These are phyloP conservation scores for Blastomyces parvus DNA, from an alignment of 2,329 filamentous ascomycete genomes.

Conservation along the genomic window DNA sequence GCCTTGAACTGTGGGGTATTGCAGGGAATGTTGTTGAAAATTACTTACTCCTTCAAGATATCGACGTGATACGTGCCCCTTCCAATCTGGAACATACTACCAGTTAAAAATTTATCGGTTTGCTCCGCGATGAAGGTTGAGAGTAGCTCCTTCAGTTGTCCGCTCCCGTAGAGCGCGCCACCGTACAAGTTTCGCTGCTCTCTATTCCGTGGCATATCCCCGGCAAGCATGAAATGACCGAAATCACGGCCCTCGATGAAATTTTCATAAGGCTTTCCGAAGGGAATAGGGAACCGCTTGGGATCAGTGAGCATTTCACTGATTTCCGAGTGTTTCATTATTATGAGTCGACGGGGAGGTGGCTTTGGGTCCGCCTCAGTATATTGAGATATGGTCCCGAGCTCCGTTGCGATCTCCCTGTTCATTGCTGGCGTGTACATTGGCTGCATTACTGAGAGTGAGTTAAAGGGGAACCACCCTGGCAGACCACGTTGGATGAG, in stretches of 20 bases:
- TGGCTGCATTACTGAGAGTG: slow-evolving; percentile 19
- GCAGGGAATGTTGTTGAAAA: not conserved
- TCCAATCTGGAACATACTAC: slow-evolving; percentile 10
- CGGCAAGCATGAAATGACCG: slow-evolving; percentile 16
- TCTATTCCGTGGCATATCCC: slow-evolving; percentile 12
- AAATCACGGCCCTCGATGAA: slow-evolving; percentile 16
- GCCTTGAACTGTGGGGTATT: not conserved
- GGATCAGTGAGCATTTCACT: slow-evolving; percentile 17
- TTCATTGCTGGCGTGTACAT: slow-evolving; percentile 23
- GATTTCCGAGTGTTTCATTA: slow-evolving; percentile 16
- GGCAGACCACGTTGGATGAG: slow-evolving; percentile 23
- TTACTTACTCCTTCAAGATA: slow-evolving; percentile 14
- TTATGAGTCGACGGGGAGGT: slow-evolving; percentile 10
- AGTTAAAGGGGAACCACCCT: slow-evolving; percentile 22
- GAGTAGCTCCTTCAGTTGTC: slow-evolving; percentile 8
- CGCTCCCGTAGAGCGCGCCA: slow-evolving; percentile 8
- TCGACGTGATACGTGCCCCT: slow-evolving; percentile 14
- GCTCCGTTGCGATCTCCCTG: slow-evolving; percentile 18
- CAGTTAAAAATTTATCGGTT: slow-evolving; percentile 7
- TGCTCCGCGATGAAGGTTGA: slow-evolving; percentile 8
- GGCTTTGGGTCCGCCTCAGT: slow-evolving; percentile 9
- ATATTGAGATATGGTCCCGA: slow-evolving; percentile 14
- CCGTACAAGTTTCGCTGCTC: slow-evolving; percentile 13
- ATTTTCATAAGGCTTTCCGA: slow-evolving; percentile 15
- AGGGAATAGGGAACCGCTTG: slow-evolving; percentile 17